These are phyloP conservation scores for Fusarium tupiense DNA, from an alignment of 2,329 filamentous ascomycete species.

Conservation along the genomic window DNA sequence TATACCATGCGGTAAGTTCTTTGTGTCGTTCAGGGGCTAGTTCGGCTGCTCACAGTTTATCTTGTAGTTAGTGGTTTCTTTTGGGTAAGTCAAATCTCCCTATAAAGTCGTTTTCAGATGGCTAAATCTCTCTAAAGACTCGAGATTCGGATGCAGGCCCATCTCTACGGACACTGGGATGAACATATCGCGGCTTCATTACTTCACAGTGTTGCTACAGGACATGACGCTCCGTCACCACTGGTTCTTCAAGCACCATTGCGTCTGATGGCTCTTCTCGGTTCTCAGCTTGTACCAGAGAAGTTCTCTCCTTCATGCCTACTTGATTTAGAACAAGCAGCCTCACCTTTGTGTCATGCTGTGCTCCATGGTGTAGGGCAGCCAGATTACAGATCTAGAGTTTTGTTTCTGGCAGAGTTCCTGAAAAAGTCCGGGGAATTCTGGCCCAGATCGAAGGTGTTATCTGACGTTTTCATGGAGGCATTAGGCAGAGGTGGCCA, in stretches of 20 bases:
- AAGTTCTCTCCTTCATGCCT: slow-evolving; percentile 39
- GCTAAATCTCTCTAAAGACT: slow-evolving; percentile 17
- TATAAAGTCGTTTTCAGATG: not conserved
- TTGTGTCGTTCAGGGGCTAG: not conserved
- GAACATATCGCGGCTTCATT: not conserved
- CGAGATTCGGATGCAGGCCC: slow-evolving; percentile 33
- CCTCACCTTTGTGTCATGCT: slow-evolving; percentile 14
- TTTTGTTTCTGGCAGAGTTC: slow-evolving; percentile 18
- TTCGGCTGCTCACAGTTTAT: slow-evolving; percentile 6
- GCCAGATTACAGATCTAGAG: slow-evolving; percentile 8
- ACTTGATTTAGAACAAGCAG: slow-evolving; percentile 24
- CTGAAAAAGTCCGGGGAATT: slow-evolving; percentile 32
- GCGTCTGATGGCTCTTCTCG: slow-evolving; percentile 30
- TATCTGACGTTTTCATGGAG: not conserved
- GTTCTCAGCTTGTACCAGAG: slow-evolving; percentile 17
- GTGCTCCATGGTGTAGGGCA: not conserved
- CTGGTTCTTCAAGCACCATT: slow-evolving; percentile 30
- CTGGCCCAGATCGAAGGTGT: slow-evolving; percentile 26
- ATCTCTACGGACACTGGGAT: not conserved
- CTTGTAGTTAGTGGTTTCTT: slow-evolving; percentile 32
- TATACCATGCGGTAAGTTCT: slow-evolving; percentile 39
- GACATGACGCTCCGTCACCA: not conserved
- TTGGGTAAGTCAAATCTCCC: slow-evolving; percentile 28
- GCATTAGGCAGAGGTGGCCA: not conserved
- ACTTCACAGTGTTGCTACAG: not conserved